phyloP scores from a whole-genome alignment of 495 filamentous ascomycete genomes.

The Usnea hakonensis region DNA sequence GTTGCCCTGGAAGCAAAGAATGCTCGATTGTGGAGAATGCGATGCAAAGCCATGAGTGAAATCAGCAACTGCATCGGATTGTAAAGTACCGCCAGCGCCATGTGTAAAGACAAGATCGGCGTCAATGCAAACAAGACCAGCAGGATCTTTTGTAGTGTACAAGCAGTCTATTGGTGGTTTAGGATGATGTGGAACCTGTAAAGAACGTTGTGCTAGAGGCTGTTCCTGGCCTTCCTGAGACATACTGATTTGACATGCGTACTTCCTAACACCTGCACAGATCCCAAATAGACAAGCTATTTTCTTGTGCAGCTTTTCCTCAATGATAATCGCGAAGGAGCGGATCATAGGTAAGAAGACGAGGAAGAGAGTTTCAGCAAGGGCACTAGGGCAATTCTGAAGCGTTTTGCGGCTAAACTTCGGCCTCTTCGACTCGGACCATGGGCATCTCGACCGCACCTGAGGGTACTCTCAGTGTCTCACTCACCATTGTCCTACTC shows the following conservation, averaged over 20 bases:
- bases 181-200: slow-evolving; percentile 1
- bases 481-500: background rate
- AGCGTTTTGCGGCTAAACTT: background rate
- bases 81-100: slow-evolving; percentile 33
- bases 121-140: background rate
- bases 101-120: slow-evolving; percentile 34
- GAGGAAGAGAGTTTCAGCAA: no score
- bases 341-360: no score
- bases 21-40: background rate
- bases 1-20: slow-evolving; percentile 32
- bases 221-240: background rate
- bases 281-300: no score
- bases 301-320: no score
- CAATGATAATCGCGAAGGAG: no score
- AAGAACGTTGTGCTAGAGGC: background rate
- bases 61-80: slow-evolving; percentile 26
- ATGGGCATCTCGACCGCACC: no score
- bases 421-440: background rate
- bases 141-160: background rate
- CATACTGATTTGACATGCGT: background rate
- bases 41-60: slow-evolving; percentile 30
- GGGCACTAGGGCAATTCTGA: no score
- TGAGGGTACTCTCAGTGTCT: background rate
- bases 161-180: slow-evolving; percentile 12
- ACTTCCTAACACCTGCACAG: no score